Percentiles rank a stretch among this genome's conserved stretches.
phyloP scores from a whole-genome alignment of 257 asterid species.

The Solanum pimpinellifolium region DNA sequence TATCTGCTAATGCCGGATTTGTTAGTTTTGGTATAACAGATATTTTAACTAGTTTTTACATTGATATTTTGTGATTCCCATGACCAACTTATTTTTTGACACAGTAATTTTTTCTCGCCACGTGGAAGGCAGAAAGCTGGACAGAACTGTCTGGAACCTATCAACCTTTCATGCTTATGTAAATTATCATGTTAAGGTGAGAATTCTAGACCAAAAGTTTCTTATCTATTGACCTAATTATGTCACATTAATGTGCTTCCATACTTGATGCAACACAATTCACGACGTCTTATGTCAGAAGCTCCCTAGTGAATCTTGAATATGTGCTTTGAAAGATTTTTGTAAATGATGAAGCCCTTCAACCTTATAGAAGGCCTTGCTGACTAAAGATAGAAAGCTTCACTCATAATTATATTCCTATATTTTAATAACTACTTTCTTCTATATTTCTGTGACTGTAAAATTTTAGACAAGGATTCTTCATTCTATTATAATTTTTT shows the following conservation, averaged over 20 bases:
- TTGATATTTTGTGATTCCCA: neutral
- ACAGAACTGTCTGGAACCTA: conserved; percentile 90
- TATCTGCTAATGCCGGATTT: conserved; percentile 86
- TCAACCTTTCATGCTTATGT: conserved; percentile 93
- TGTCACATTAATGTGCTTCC: neutral
- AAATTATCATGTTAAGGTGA: conserved; percentile 95
- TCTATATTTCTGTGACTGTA: neutral
- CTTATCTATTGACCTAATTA: neutral
- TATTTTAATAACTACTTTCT: neutral
- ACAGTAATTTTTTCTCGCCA: conserved; percentile 87
- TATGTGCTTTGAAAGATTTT: neutral
- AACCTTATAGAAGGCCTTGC: neutral
- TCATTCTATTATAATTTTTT: neutral
- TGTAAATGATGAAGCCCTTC: neutral
- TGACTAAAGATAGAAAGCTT: neutral
- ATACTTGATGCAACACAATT: neutral
- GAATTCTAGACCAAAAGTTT: conserved; percentile 1
- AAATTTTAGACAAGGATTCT: neutral
- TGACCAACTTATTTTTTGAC: conserved; percentile 3
- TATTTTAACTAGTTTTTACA: neutral
- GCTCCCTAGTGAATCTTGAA: neutral
- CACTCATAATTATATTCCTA: neutral
- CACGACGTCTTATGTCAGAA: neutral
- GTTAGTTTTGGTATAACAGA: conserved; percentile 71
- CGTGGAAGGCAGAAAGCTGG: conserved; percentile 89